A percentile compares a stretch with the other conserved stretches of the same genome.
phyloP scores from a whole-genome alignment of 2,329 filamentous ascomycete genomes.

The Neofusicoccum sp. region DNA sequence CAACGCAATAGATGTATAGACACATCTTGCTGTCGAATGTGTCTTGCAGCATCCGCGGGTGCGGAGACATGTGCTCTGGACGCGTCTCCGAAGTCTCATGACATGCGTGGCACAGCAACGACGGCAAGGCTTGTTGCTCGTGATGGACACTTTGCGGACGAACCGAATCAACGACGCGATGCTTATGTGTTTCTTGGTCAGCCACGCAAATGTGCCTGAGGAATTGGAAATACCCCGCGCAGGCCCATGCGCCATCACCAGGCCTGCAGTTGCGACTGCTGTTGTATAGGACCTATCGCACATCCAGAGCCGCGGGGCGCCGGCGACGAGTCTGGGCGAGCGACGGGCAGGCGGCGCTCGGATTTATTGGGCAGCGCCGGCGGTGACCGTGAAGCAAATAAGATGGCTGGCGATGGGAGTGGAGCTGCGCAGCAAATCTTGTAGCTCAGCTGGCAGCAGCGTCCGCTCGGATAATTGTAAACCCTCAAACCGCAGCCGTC shows the following conservation, averaged over 20 bases:
- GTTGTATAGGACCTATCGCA: not conserved
- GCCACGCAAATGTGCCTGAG: not conserved
- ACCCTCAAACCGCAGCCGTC: constrained; percentile 12
- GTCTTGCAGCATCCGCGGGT: not conserved
- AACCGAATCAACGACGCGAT: not conserved
- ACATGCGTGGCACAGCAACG: constrained; percentile 5
- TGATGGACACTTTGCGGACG: not conserved
- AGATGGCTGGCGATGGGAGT: constrained; percentile 12
- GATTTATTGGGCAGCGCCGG: not conserved
- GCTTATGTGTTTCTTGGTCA: not conserved
- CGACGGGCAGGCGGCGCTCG: not conserved
- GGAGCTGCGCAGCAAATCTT: constrained; percentile 17
- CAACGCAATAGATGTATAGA: not conserved
- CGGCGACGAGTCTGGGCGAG: not conserved
- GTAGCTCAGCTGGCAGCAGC: constrained; percentile 14
- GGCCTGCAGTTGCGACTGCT: not conserved
- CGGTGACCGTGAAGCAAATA: constrained; percentile 7
- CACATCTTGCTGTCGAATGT: not conserved
- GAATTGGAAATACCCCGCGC: not conserved
- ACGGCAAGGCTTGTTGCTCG: not conserved
- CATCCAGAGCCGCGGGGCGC: not conserved
- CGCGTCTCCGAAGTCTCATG: not conserved
- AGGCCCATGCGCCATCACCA: not conserved
- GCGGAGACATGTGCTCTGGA: not conserved
- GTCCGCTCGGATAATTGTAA: constrained; percentile 11